Base-by-base conservation (phyloP, 2,329 filamentous ascomycete species). In the Exophiala dermatitidis region DNA sequence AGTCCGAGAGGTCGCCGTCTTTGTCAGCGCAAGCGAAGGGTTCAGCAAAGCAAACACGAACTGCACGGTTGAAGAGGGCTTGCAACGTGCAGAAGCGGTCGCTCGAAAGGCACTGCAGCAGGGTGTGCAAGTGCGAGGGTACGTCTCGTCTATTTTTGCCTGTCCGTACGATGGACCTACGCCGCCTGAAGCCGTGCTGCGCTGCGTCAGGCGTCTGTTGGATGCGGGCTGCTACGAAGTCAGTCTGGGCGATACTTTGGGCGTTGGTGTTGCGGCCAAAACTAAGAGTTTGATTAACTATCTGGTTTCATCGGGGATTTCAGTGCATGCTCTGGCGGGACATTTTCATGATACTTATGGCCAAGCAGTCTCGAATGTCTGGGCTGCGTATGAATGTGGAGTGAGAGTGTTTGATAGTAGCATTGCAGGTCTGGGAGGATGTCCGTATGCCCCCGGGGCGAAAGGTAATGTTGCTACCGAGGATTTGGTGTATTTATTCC, bases 321-420 rank as follows among this genome's bases (percentile, higher is more conserved):
- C 84, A 19, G 78, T 77, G 50, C 81, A 83, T 62, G 84, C 87
- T 63, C 71, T 94, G 7, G 87, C 87, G 0, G 82, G 90, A 72
- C 89, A 95, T 69, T 91, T 94, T 64, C 89, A 95, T 68, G 88
- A 95, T 65, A 94, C 89, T 1, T 91, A 90, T 66, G 88, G 88
- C 1, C 85, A 90, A 72, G 88, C 88, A 1, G 74, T 91, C n/a
- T 84, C 89, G 5, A 94, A 94, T 66, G 84, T 84, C 3, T 82
- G 87, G 7, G 83, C 90, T 0, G 83, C 84, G 36, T 77, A 93
- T 31, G 85, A 88, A 65, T 81, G 86, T 61, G 89, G 89, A 0
- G 79, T 94, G 38, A 74, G 86, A 32, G 86, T 81, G 0, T 93
- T 94, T 66, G 89, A 95, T 65, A 81, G 80, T 59, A 87, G 85